Evolutionary conservation across 2,329 filamentous ascomycete genomes (phyloP), one percentile per base, ranked within the genome.

Genomic region (Graphilbum fragrans): DNA sequence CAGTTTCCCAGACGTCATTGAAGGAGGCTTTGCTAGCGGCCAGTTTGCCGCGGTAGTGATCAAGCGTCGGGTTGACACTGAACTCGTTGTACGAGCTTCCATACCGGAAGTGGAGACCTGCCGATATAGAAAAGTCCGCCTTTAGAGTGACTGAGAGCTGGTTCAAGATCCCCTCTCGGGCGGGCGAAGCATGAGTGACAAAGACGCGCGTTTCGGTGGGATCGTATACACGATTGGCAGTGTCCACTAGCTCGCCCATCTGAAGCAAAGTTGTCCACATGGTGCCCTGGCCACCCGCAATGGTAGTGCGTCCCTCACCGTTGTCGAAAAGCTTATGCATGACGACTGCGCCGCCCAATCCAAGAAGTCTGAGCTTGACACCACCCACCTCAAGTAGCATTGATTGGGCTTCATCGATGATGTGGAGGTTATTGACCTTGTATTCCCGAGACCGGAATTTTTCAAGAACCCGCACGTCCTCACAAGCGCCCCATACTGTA

Each of bases 241-340:
- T 98, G 59, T 98, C 92, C 41, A 98, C 86, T 38, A 98, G 71
- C 65, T 98, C 92, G 41, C 92, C 92, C 83, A 98, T 98, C 64
- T 98, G 92, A 49, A 98, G 65, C 23, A 98, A 69, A 7, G 92
- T 98, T 8, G 92, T 98, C 92, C 92, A 98, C 92, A 98, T 98
- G 36, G 92, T 98, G 47, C 92, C 92, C 62, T 98, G 92, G 18
- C 92, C 92, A 58, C 92, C 92, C 19, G 92, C 92, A 62, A 98
- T 98, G 2, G 93, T 98, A 39, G 92, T 98, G 62, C 90, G 81
- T 46, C 92, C 92, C 58, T 98, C 92, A 41, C 92, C 92, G 52
- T 98, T 98, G 62, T 98, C 92, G 56, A 98, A 98, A 17, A 98
- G 77, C 72, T 98, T 98, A 72, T 98, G 92, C 87, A 98, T 98